Conservation (phyloP, 176 grass and related monocot species). For the Luzula sylvatica region DNA sequence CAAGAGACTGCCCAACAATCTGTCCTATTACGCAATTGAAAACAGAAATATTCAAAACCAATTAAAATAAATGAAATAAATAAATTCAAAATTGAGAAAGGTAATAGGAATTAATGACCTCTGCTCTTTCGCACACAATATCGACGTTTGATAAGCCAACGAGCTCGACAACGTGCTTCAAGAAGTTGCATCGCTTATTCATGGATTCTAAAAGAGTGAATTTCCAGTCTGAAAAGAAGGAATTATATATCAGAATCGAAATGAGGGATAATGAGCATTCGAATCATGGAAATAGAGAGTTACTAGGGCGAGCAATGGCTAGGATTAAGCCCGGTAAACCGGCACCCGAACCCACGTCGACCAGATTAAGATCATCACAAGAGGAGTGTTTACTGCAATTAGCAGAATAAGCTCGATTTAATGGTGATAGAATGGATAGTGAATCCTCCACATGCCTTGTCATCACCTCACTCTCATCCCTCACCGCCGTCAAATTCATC, state of each 20-base stretch:
- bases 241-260: not conserved
- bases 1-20: slow-evolving; percentile 60
- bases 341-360: slow-evolving; percentile 76
- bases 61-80: not conserved
- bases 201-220: slow-evolving; percentile 72
- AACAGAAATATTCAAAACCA: not conserved
- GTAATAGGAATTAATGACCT: slow-evolving; percentile 36
- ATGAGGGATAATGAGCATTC: not conserved
- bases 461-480: slow-evolving; percentile 67
- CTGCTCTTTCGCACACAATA: slow-evolving; percentile 67
- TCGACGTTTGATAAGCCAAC: slow-evolving; percentile 68
- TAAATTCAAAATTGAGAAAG: not conserved
- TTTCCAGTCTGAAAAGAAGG: slow-evolving; percentile 51
- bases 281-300: not conserved
- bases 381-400: slow-evolving; percentile 13
- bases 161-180: slow-evolving; percentile 50
- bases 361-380: slow-evolving; percentile 30
- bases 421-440: slow-evolving; percentile 45
- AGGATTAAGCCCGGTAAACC: slow-evolving; percentile 66
- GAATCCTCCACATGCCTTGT: slow-evolving; percentile 69
- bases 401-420: slow-evolving; percentile 36
- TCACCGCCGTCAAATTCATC: slow-evolving; percentile 91
- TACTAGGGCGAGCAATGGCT: slow-evolving; percentile 70
- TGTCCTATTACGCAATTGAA: slow-evolving; percentile 63
- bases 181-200: slow-evolving; percentile 59